Evolutionary conservation across 768 basidiomycete species (phyloP).

Genomic region (Kwoniella europaea): DNA sequence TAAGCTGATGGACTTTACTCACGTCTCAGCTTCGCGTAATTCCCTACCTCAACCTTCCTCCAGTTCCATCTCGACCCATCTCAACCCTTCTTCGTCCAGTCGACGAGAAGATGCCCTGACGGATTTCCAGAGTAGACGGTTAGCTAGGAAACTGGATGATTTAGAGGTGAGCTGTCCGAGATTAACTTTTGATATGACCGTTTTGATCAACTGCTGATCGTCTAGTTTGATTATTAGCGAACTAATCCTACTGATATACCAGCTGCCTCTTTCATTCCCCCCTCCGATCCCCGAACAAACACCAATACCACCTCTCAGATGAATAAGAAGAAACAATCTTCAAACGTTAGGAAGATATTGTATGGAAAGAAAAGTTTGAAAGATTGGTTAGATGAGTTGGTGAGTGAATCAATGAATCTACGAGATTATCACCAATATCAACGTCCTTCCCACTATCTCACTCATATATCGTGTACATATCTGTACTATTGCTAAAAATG

Average conservation of each 20-base stretch:
- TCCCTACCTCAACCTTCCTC: conserved; percentile 5
- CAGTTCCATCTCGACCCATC: neutral
- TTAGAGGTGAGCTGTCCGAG: conserved; percentile 43
- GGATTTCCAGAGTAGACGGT: conserved; percentile 46
- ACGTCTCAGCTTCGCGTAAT: neutral
- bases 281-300: conserved; percentile 9
- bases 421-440: neutral
- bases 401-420: conserved; percentile 21
- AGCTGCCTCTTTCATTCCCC: conserved; percentile 39
- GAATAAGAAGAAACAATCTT: conserved; percentile 50
- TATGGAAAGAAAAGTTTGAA: conserved; percentile 49
- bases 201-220: too few species aligned
- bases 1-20: neutral
- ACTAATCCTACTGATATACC: conserved; percentile 57
- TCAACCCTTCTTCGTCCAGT: conserved; percentile 3
- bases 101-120: conserved; percentile 37
- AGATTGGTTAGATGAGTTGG: conserved; percentile 55
- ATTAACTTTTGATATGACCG: too few species aligned
- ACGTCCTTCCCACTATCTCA: neutral
- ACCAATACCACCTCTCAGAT: neutral
- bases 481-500: too few species aligned
- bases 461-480: too few species aligned
- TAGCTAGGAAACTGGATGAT: conserved; percentile 48
- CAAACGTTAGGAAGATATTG: conserved; percentile 50
- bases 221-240: conserved; percentile 25